phyloP scores from a whole-genome alignment of 1,284 basidiomycete genomes.

The Chalciporus sp. region DNA sequence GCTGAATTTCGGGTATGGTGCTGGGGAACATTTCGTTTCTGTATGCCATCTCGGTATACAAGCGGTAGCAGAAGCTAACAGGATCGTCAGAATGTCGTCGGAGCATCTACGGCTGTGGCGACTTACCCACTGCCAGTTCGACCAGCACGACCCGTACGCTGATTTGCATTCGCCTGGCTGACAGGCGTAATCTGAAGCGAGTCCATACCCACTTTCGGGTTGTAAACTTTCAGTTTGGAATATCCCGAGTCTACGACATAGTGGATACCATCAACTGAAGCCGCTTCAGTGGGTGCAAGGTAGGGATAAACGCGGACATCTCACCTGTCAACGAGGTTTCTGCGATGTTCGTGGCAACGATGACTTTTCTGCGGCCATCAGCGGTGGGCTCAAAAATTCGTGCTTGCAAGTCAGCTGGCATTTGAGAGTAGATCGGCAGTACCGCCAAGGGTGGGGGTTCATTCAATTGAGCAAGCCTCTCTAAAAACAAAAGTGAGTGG shows the following conservation, averaged over 20 bases:
- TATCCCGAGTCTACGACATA: constrained; percentile 97
- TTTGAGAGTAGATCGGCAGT: constrained; percentile 98
- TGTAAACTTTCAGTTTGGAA: constrained; percentile 98
- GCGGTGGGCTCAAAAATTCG: constrained; percentile 95
- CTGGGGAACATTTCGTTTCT: constrained; percentile 89
- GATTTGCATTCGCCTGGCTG: constrained; percentile 96
- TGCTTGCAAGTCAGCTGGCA: constrained; percentile 98
- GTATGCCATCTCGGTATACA: constrained; percentile 87
- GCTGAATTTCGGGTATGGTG: constrained; percentile 98
- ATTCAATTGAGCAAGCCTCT: constrained; percentile 89
- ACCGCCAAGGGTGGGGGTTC: constrained; percentile 87
- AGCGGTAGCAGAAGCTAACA: constrained; percentile 88
- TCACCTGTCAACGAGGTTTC: constrained; percentile 94
- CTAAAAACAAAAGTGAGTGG: constrained; percentile 42
- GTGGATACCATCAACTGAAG: constrained; percentile 89
- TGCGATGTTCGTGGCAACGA: constrained; percentile 98
- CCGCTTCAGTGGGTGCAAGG: constrained; percentile 15
- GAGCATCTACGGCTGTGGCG: not conserved
- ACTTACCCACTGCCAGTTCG: constrained; percentile 90
- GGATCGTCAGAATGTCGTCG: constrained; percentile 10
- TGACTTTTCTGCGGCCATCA: constrained; percentile 95
- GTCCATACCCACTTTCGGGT: constrained; percentile 99
- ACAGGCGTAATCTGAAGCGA: constrained; percentile 98
- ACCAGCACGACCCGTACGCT: constrained; percentile 94
- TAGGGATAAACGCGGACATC: constrained; percentile 15